A percentile compares a stretch with the other conserved stretches of the same genome.
These are phyloP conservation scores for Ulota crispa DNA, from an alignment of 225 moss, liverwort and hornwort genomes.

Conservation along the genomic window DNA sequence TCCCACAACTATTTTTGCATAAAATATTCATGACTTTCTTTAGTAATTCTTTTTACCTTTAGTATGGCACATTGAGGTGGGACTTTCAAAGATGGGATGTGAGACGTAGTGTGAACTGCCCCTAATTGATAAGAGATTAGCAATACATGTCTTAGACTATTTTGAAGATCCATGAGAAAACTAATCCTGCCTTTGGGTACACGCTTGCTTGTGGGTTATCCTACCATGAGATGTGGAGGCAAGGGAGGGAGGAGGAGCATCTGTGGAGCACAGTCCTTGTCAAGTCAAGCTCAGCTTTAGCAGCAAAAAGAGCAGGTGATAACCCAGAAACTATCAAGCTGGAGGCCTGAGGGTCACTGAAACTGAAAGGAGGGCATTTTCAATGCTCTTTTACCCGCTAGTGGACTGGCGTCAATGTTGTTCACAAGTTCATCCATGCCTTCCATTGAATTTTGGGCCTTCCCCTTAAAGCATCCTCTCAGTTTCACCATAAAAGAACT, in stretches of 20 bases:
- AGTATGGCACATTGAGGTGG: too few relatives aligned
- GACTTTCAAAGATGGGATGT: too few relatives aligned
- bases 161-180: too few relatives aligned
- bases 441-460: constrained; percentile 5
- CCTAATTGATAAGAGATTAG: too few relatives aligned
- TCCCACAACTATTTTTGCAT: too few relatives aligned
- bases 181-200: too few relatives aligned
- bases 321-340: constrained; percentile 14
- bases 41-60: too few relatives aligned
- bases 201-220: too few relatives aligned
- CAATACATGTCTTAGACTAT: too few relatives aligned
- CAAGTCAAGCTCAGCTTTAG: constrained; percentile 28
- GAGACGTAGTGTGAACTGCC: too few relatives aligned
- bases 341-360: constrained; percentile 21
- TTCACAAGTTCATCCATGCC: constrained; percentile 40
- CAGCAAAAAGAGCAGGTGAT: not conserved
- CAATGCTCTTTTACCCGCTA: constrained; percentile 20
- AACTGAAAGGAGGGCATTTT: constrained; percentile 15
- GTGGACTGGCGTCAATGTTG: constrained; percentile 33
- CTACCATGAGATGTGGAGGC: too few relatives aligned
- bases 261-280: constrained; percentile 25
- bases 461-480: constrained; percentile 28
- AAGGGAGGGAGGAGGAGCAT: not conserved
- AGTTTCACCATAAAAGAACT: constrained; percentile 24
- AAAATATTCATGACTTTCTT: too few relatives aligned